Evolutionary conservation across 768 basidiomycete genomes (phyloP), one percentile per base, ranked within the genome.

Genomic region (Leucocoprinus sp.): DNA sequence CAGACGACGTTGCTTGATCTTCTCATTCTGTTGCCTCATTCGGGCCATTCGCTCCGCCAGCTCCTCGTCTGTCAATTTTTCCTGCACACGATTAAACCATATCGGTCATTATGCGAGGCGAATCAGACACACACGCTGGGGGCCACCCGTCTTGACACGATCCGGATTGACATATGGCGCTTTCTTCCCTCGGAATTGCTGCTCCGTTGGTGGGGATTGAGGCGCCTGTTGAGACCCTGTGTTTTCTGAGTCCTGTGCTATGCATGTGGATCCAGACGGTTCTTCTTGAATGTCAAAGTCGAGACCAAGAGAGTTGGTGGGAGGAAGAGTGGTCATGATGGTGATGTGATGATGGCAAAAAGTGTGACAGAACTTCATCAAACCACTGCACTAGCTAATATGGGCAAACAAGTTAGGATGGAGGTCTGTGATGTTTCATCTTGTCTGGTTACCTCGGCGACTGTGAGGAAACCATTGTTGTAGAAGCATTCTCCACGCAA

Each of bases 161-260:
- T 89, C 85, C 6, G 74, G 80, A 62, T 90, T 89, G 37, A 86
- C 70, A 68, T 91, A 91, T 2, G 83, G 83, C 51, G 74, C 78
- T 63, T 76, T 80, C 65, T 79, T 79, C 56, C 78, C 71, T 57
- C 62, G 66, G 47, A 55, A 48, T 2, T 34, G 31, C 9, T 52
- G 51, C 42, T 48, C 43, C 34, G 52, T 43, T 28, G 51, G 50
- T 12, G 56, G 35, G 5, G 63, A 33, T 24, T 51, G 27, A 28
- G 47, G 36, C 51, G 53, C 37, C 45, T 45, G 48, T 21, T 38
- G 52, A 41, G 54, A 42, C 19, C 46, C 42, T 9, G 22, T 9
- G 23, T 26, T 39, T 34, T 57, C 37, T 19, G 23, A 29, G 33
- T 41, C 52, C 23, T 33, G n/a, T n/a, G n/a, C n/a, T 52, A 43